Evolutionary conservation across 2,329 filamentous ascomycete genomes (phyloP).

Genomic region (Ramularia endophylla): DNA sequence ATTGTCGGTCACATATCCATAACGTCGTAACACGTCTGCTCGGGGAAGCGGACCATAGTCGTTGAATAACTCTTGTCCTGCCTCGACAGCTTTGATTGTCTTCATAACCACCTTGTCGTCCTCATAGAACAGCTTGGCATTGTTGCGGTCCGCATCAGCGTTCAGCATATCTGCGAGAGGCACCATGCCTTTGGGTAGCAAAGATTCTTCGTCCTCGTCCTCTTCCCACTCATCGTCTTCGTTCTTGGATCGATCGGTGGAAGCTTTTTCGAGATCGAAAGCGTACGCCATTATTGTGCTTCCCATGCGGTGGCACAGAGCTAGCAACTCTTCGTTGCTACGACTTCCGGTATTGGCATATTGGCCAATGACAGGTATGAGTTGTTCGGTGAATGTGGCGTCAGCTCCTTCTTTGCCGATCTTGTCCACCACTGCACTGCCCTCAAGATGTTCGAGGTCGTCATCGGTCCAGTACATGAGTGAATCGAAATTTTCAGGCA

Average conservation of each 20-base stretch:
- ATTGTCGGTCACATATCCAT: slow-evolving; percentile 77
- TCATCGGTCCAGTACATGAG: slow-evolving; percentile 79
- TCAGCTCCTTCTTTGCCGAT: slow-evolving; percentile 71
- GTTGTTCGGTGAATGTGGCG: slow-evolving; percentile 55
- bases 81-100: slow-evolving; percentile 59
- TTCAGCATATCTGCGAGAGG: slow-evolving; percentile 88
- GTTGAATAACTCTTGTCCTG: slow-evolving; percentile 75
- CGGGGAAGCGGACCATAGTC: slow-evolving; percentile 83
- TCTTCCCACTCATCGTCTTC: slow-evolving; percentile 44
- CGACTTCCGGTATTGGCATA: slow-evolving; percentile 33
- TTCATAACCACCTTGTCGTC: slow-evolving; percentile 61
- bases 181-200: slow-evolving; percentile 71
- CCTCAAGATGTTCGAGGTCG: slow-evolving; percentile 68
- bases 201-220: slow-evolving; percentile 40
- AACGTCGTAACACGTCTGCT: slow-evolving; percentile 74
- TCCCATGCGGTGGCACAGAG: slow-evolving; percentile 70
- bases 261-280: slow-evolving; percentile 64
- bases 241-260: slow-evolving; percentile 48
- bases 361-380: slow-evolving; percentile 49
- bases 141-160: slow-evolving; percentile 75
- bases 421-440: slow-evolving; percentile 67
- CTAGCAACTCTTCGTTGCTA: slow-evolving; percentile 45
- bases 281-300: slow-evolving; percentile 90
- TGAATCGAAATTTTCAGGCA: slow-evolving; percentile 70
- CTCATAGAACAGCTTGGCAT: slow-evolving; percentile 61